A percentile compares a stretch with the other conserved stretches of the same genome.
These are phyloP conservation scores for Calonectria fujianensis DNA, from an alignment of 2,329 filamentous ascomycete genomes.

Conservation along the genomic window DNA sequence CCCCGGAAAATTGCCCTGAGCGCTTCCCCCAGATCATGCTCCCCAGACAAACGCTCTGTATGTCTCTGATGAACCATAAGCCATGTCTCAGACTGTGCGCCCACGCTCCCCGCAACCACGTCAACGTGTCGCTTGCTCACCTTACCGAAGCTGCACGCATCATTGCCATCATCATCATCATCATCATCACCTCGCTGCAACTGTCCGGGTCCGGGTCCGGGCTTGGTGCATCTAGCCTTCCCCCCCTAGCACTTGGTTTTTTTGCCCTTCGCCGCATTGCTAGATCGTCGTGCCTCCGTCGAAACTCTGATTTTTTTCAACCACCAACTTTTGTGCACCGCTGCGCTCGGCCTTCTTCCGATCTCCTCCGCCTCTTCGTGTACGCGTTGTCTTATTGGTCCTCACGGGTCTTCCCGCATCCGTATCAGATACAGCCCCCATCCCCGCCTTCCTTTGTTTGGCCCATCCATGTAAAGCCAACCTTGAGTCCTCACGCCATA, in stretches of 20 bases:
- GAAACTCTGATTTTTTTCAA: conserved; percentile 28
- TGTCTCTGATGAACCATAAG: conserved; percentile 29
- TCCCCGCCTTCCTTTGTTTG: neutral
- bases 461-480: neutral
- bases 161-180: neutral
- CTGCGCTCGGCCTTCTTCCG: conserved; percentile 41
- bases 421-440: conserved; percentile 16
- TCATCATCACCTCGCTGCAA: conserved; percentile 7
- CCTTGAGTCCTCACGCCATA: conserved; percentile 32
- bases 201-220: conserved; percentile 2
- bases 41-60: conserved; percentile 29
- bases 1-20: conserved; percentile 22
- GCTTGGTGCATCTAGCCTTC: neutral
- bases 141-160: conserved; percentile 3
- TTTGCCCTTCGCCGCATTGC: conserved; percentile 14
- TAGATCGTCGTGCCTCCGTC: conserved; percentile 28
- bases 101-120: conserved; percentile 1
- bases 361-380: conserved; percentile 25
- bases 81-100: conserved; percentile 31
- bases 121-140: conserved; percentile 23
- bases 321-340: neutral
- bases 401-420: conserved; percentile 31
- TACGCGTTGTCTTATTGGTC: neutral
- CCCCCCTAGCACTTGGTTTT: neutral
- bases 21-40: conserved; percentile 18